These are phyloP conservation scores for Puccinellia tenuiflora DNA, from an alignment of 176 grass and related monocot genomes.

Conservation along the genomic window DNA sequence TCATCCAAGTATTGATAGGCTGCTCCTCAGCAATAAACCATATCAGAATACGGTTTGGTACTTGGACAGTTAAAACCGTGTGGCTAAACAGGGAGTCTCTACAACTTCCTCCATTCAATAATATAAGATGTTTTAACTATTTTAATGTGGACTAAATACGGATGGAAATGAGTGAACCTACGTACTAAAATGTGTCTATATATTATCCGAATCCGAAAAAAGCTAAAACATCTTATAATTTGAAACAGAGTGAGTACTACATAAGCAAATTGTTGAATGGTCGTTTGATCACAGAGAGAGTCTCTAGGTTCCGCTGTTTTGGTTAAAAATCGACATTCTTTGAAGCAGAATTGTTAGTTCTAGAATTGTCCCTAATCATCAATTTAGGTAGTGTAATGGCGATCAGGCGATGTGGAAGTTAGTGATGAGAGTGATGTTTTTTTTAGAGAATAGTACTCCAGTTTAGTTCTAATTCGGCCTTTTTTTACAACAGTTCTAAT, in stretches of 20 bases:
- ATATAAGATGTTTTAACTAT: too few relatives aligned
- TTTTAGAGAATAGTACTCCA: too few relatives aligned
- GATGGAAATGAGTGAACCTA: too few relatives aligned
- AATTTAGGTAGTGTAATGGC: constrained; percentile 8
- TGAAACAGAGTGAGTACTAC: too few relatives aligned
- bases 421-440: constrained; percentile 13
- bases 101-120: too few relatives aligned
- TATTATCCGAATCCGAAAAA: too few relatives aligned
- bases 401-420: constrained; percentile 6
- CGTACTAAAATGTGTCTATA: too few relatives aligned
- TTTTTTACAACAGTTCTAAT: too few relatives aligned
- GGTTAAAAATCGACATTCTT: neutral
- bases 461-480: too few relatives aligned
- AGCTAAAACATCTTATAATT: too few relatives aligned
- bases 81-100: neutral
- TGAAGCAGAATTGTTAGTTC: neutral
- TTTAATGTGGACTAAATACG: too few relatives aligned
- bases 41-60: neutral
- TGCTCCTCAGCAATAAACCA: neutral
- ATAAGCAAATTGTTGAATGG: neutral
- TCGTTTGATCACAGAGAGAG: neutral
- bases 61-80: neutral
- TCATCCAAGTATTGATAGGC: neutral
- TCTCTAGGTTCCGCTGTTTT: neutral
- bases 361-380: neutral